Conservation (phyloP, 768 basidiomycete species). For the Suillus bovinus region DNA sequence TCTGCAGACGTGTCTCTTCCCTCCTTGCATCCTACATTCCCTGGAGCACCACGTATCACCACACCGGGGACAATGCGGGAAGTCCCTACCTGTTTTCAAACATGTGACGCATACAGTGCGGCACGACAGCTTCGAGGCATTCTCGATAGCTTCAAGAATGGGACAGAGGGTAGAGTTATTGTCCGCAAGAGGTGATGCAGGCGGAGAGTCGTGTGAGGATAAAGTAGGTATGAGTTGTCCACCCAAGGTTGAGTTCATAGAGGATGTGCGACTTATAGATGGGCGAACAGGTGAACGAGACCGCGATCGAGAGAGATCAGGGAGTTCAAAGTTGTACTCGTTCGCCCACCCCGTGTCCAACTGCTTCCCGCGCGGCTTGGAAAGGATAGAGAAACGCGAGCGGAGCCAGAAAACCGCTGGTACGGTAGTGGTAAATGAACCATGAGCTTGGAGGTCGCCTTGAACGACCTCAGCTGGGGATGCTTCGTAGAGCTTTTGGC, state of each 20-base stretch:
- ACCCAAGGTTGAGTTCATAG: constrained; percentile 23
- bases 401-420: constrained; percentile 35
- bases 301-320: constrained; percentile 29
- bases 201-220: constrained; percentile 13
- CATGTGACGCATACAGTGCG: constrained; percentile 51
- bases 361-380: constrained; percentile 11
- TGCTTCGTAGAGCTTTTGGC: constrained; percentile 21
- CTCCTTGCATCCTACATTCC: constrained; percentile 53
- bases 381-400: constrained; percentile 18
- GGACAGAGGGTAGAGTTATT: constrained; percentile 35
- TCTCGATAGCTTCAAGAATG: constrained; percentile 51
- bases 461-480: constrained; percentile 24
- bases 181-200: constrained; percentile 23
- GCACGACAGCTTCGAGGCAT: constrained; percentile 49
- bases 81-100: constrained; percentile 51
- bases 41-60: constrained; percentile 65
- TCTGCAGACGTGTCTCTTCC: constrained; percentile 52
- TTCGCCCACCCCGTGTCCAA: constrained; percentile 4
- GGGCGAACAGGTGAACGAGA: constrained; percentile 27
- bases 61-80: constrained; percentile 63
- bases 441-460: constrained; percentile 30
- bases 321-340: constrained; percentile 25
- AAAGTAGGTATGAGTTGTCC: constrained; percentile 13
- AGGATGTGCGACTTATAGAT: constrained; percentile 45
- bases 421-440: constrained; percentile 42